Evolutionary conservation across 768 basidiomycete species (phyloP), one percentile per base, ranked within the genome.

Genomic region (Mycena maculata): DNA sequence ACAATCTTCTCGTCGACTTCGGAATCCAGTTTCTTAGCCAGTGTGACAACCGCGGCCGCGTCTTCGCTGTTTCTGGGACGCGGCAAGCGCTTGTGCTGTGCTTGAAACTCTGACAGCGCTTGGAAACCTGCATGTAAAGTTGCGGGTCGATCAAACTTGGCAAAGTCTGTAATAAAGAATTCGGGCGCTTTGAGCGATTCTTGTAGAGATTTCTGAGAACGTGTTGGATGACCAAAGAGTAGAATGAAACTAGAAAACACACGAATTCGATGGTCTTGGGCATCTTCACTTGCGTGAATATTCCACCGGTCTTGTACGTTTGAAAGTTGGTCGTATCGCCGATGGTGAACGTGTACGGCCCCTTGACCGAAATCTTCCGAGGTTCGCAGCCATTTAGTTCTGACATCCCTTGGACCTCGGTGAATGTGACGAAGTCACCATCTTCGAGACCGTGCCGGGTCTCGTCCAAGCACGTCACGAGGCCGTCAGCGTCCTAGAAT

Each of bases 211-310:
- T 98, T 98, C 97, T 99, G 72, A 3, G 30, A 25, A 30, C 48
- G 8, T 48, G 41, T 73, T 62, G 11, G 67, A 31, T 41, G 60
- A 64, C 25, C 13, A 47, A 42, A 33, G 22, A 41, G 33, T 20
- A 13, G 30, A 52, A 38, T 41, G 70, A 16, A 39, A 53, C 30
- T 41, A 18, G 27, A 44, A 28, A 4, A 85, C 95, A 75, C 73
- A 98, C 97, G 74, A 98, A 99, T 76, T 95, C 89, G 53, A 98
- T 82, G 54, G 95, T 86, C 82, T 97, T 99, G 12, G 98, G 98
- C 95, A 98, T 97, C 83, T 99, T 99, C 69, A 99, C 96, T 79
- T 99, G 98, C 9, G 94, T 95, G 78, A 98, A 99, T 67, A 96
- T 92, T 39, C 98, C 98, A 27, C 97, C 98, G 30, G 88, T 76